A percentile compares a stretch with the other conserved stretches of the same genome.
Conservation (phyloP, 345 rosid species). For the Lumnitzera racemosa region DNA sequence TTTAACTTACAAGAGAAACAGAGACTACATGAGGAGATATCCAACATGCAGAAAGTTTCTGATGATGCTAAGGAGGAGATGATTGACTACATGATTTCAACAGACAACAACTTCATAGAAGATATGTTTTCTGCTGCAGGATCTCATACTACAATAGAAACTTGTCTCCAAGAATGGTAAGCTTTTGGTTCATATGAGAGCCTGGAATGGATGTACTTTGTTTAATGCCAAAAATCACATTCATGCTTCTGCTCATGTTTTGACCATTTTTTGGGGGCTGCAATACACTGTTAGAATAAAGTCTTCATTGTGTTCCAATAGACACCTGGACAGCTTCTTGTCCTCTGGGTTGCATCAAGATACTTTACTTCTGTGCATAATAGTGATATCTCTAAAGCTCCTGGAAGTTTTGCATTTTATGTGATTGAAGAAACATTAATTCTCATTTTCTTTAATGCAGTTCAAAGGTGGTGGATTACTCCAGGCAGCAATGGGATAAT, state of each 20-base stretch:
- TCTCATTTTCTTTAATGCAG: slow-evolving; percentile 33
- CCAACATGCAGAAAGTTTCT: slow-evolving; percentile 52
- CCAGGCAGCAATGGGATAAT: slow-evolving; percentile 50
- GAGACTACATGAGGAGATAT: slow-evolving; percentile 48
- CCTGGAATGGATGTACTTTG: too few species aligned
- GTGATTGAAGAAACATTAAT: background rate
- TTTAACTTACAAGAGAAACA: slow-evolving; percentile 33
- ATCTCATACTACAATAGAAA: slow-evolving; percentile 43
- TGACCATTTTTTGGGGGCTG: too few species aligned
- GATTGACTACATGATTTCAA: slow-evolving; percentile 33
- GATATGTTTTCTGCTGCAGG: slow-evolving; percentile 57
- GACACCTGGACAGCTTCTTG: too few species aligned
- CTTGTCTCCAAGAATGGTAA: slow-evolving; percentile 59
- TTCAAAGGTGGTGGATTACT: slow-evolving; percentile 33
- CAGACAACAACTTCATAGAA: slow-evolving; percentile 39
- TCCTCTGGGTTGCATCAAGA: too few species aligned
- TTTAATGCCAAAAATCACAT: too few species aligned
- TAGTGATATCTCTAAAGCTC: too few species aligned
- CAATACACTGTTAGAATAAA: too few species aligned
- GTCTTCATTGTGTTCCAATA: too few species aligned
- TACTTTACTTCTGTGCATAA: too few species aligned
- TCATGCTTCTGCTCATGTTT: too few species aligned
- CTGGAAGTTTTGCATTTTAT: too few species aligned
- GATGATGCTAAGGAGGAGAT: slow-evolving; percentile 40
- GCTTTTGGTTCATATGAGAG: background rate